Evolutionary conservation across 176 grass and related monocot genomes (phyloP).

Genomic region (Canna indica): DNA sequence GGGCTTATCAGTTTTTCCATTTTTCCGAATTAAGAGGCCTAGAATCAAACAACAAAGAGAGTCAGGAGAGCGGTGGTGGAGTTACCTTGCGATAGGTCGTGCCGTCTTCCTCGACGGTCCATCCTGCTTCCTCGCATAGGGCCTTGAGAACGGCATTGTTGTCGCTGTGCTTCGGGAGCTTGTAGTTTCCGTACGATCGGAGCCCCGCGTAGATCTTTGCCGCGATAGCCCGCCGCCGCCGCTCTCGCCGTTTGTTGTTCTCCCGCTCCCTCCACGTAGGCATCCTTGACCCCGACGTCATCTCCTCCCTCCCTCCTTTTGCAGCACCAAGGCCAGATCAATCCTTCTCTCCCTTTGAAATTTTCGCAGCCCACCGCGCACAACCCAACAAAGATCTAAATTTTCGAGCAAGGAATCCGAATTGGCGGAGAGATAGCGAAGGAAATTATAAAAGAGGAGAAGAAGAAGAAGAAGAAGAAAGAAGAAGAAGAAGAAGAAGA

Average conservation of each 20-base stretch:
- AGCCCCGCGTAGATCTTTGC: constrained; percentile 22
- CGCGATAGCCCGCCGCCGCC: constrained; percentile 17
- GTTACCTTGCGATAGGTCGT: constrained; percentile 25
- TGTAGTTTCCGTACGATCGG: constrained; percentile 13
- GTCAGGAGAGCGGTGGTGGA: not conserved
- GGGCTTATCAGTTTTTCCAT: not conserved
- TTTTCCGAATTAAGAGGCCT: not conserved
- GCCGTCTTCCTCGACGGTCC: constrained; percentile 24
- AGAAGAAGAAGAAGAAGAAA: not conserved
- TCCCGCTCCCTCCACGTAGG: constrained; percentile 26
- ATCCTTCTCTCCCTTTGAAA: not conserved
- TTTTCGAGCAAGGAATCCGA: not conserved
- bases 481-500: not conserved
- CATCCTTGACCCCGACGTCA: constrained; percentile 22
- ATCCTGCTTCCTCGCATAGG: constrained; percentile 20
- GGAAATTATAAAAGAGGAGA: no score
- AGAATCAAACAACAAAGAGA: not conserved
- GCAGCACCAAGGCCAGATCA: not conserved
- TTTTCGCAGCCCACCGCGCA: not conserved
- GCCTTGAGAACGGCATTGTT: constrained; percentile 25
- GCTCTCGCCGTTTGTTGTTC: constrained; percentile 27
- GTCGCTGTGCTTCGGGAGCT: constrained; percentile 27
- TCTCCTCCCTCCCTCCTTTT: not conserved
- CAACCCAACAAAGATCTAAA: not conserved
- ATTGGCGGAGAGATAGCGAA: not conserved